These are phyloP conservation scores for Sechiopsis laciniata DNA, from an alignment of 306 rosid species.

Conservation along the genomic window DNA sequence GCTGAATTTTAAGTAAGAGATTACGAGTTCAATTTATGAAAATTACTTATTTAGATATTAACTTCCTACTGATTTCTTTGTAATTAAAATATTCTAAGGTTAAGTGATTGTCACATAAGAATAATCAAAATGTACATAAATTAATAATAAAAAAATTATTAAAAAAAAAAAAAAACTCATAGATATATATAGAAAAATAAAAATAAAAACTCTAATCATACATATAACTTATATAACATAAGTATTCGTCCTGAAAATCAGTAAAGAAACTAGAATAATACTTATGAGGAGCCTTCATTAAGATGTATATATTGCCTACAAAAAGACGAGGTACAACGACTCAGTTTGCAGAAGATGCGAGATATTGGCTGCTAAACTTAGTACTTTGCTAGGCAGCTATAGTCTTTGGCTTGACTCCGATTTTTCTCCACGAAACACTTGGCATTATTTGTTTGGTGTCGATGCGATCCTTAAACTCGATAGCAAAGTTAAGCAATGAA, in stretches of 20 bases:
- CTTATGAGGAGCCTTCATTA: background rate
- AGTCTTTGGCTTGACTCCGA: slow-evolving; percentile 69
- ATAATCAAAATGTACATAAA: too few species aligned
- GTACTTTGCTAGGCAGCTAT: slow-evolving; percentile 36
- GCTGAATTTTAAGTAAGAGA: too few species aligned
- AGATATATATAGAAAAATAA: too few species aligned
- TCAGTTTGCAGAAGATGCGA: background rate
- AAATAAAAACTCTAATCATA: too few species aligned
- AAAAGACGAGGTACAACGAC: background rate
- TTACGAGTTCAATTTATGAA: too few species aligned
- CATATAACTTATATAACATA: background rate
- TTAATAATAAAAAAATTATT: too few species aligned
- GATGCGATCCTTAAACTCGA: slow-evolving; percentile 66
- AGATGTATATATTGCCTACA: slow-evolving; percentile 12
- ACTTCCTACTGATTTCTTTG: too few species aligned
- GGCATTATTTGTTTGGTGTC: slow-evolving; percentile 94
- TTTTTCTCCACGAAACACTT: slow-evolving; percentile 78
- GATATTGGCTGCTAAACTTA: background rate
- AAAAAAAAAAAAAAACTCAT: too few species aligned
- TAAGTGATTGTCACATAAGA: too few species aligned
- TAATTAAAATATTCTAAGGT: too few species aligned
- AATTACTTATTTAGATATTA: too few species aligned
- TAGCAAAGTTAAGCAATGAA: slow-evolving; percentile 77
- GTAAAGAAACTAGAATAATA: background rate
- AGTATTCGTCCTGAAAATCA: background rate